Base-by-base conservation (phyloP, 306 rosid genomes). In the Cajanus cajan region DNA sequence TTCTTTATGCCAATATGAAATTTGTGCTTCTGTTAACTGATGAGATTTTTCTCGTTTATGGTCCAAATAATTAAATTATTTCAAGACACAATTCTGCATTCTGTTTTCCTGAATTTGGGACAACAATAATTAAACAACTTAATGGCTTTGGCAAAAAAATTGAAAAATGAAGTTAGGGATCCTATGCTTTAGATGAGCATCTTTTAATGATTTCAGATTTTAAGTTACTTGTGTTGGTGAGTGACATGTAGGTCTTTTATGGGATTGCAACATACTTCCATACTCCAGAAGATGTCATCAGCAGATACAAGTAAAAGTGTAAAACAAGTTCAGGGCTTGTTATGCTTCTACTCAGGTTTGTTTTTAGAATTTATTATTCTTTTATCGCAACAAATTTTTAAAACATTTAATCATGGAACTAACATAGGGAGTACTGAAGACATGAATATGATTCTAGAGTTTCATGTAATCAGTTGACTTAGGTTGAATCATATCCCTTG, bases 261-360 rank as follows among this genome's bases (percentile, higher is more conserved):
- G 33, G 66, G 55, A 47, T n/a, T 74, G 66, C 76, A 37, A 59
- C 48, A 58, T 48, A 58, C 73, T 47, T 78, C 71, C 47, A 74
- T 45, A 68, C 28, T 55, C 67, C n/a, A 31, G 58, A 52, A 31
- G 58, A 52, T 55, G 77, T 16, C 25, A 50, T 36, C 54, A 12
- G 52, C 18, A 44, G 68, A 82, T 52, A 33, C 76, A 77, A 51
- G n/a, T 37, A 22, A 9, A 55, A 55, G 34, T 71, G 76, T 51
- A 52, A 75, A 63, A 63, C 57, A 16, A 71, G 36, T 64, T 82
- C 55, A 13, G 22, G 44, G 47, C 13, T 54, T 57, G 7, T 16
- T 65, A 45, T 36, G 40, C 54, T 72, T 25, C 44, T 55, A 25
- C 71, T 40, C 66, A 64, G 71, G 73, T 78, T 72, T 68, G 50